Evolutionary conservation across 1,284 basidiomycete species (phyloP).

Genomic region (Serendipita sp.): DNA sequence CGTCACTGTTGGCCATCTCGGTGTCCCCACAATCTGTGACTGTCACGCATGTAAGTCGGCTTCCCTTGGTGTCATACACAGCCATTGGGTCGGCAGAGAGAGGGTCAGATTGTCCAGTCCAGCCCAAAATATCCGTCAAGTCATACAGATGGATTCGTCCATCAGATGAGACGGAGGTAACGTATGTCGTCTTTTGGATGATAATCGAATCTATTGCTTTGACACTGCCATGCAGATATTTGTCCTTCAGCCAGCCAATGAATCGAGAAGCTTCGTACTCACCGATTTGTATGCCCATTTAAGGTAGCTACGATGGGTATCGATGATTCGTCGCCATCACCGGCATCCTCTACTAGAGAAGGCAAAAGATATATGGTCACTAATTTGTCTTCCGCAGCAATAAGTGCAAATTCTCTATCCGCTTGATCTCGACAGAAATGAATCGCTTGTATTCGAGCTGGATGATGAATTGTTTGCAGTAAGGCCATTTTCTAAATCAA

Average conservation of each 20-base stretch:
- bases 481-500: conserved; percentile 49
- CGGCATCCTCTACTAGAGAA: conserved; percentile 23
- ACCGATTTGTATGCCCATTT: conserved; percentile 65
- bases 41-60: conserved; percentile 65
- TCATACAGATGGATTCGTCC: conserved; percentile 73
- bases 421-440: conserved; percentile 45
- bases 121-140: conserved; percentile 33
- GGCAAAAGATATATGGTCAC: conserved; percentile 55
- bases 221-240: conserved; percentile 31
- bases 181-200: conserved; percentile 36
- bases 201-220: conserved; percentile 53
- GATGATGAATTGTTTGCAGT: conserved; percentile 55
- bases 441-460: conserved; percentile 67
- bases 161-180: conserved; percentile 69
- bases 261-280: conserved; percentile 13
- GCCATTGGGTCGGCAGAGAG: conserved; percentile 40
- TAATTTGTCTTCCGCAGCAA: conserved; percentile 76
- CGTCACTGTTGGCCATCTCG: conserved; percentile 12
- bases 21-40: conserved; percentile 43
- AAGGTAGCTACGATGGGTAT: conserved; percentile 47
- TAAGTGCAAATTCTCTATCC: conserved; percentile 53
- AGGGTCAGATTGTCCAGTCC: conserved; percentile 17
- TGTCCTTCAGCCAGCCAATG: background rate
- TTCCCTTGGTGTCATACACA: conserved; percentile 72
- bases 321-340: conserved; percentile 14